These are phyloP conservation scores for Herpetomonas tarakana DNA, from an alignment of 208 protist species.

Conservation along the genomic window DNA sequence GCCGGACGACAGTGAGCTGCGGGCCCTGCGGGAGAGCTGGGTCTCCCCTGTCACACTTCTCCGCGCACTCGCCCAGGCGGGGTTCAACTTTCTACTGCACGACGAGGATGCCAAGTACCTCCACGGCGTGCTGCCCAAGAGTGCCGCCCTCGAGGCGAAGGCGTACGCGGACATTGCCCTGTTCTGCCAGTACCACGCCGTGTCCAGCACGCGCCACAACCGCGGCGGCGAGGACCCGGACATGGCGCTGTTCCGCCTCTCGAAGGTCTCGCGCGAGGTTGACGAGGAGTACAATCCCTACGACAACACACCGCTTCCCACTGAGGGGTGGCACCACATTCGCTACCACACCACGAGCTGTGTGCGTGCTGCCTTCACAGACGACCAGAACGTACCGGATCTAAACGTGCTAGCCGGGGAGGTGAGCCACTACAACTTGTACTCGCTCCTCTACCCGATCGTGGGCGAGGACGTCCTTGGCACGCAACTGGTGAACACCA, in stretches of 20 bases:
- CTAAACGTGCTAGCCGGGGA: constrained; percentile 50
- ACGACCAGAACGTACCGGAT: constrained; percentile 45
- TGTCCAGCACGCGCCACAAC: constrained; percentile 83
- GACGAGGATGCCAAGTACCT: constrained; percentile 77
- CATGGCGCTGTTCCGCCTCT: constrained; percentile 89
- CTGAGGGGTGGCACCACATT: constrained; percentile 58
- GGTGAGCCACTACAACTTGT: constrained; percentile 84
- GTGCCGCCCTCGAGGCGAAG: constrained; percentile 63
- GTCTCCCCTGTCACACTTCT: constrained; percentile 76
- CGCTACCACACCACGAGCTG: constrained; percentile 79
- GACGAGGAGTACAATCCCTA: constrained; percentile 45
- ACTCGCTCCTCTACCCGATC: constrained; percentile 50
- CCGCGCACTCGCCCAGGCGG: constrained; percentile 68
- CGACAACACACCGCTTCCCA: constrained; percentile 13
- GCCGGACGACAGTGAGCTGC: constrained; percentile 78
- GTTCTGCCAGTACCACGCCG: constrained; percentile 73
- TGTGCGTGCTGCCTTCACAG: constrained; percentile 51
- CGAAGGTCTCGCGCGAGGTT: constrained; percentile 27
- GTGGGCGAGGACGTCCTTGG: constrained; percentile 56
- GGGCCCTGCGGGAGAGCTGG: constrained; percentile 55
- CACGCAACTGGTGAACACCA: constrained; percentile 49
- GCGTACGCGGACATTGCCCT: constrained; percentile 88
- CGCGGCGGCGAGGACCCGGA: constrained; percentile 81
- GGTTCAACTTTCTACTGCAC: constrained; percentile 84
- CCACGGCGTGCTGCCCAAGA: constrained; percentile 69